Conservation (phyloP, 2,329 filamentous ascomycete species). For the Aspergillus niger region DNA sequence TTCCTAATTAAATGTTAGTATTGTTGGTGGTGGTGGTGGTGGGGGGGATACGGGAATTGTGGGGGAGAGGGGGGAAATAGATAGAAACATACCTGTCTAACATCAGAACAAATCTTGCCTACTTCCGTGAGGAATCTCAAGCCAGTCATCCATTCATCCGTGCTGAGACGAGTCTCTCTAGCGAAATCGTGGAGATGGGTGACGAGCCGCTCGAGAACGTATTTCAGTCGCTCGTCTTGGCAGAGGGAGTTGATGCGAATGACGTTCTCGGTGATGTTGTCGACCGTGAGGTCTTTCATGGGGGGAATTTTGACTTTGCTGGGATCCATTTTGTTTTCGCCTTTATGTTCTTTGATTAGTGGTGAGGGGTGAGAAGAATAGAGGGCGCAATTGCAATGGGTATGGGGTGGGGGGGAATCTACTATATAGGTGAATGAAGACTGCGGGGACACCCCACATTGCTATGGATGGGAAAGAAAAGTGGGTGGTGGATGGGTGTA, state of each 20-base stretch:
- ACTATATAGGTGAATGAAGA: too few relatives aligned
- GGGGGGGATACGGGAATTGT: too few relatives aligned
- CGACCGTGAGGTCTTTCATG: constrained; percentile 71
- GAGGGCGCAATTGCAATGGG: too few relatives aligned
- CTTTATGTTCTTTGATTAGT: background rate
- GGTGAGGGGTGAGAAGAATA: background rate
- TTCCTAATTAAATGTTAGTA: constrained; percentile 48
- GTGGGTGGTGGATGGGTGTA: background rate
- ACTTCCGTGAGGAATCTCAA: constrained; percentile 71
- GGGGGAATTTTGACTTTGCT: constrained; percentile 45
- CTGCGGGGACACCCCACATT: background rate
- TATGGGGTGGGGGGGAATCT: too few relatives aligned
- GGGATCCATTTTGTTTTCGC: constrained; percentile 43
- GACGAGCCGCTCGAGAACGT: constrained; percentile 72
- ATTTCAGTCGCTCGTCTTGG: constrained; percentile 65
- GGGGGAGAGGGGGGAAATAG: background rate
- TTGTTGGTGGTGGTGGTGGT: too few relatives aligned
- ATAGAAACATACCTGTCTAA: constrained; percentile 62
- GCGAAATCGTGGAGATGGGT: constrained; percentile 81
- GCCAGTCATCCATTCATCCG: constrained; percentile 75
- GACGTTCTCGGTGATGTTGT: constrained; percentile 79
- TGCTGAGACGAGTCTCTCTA: constrained; percentile 73
- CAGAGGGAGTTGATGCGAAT: constrained; percentile 73
- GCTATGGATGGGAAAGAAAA: too few relatives aligned
- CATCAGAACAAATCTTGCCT: constrained; percentile 72